Conservation (phyloP, 768 basidiomycete genomes). For the Tephrocybe sp. region DNA sequence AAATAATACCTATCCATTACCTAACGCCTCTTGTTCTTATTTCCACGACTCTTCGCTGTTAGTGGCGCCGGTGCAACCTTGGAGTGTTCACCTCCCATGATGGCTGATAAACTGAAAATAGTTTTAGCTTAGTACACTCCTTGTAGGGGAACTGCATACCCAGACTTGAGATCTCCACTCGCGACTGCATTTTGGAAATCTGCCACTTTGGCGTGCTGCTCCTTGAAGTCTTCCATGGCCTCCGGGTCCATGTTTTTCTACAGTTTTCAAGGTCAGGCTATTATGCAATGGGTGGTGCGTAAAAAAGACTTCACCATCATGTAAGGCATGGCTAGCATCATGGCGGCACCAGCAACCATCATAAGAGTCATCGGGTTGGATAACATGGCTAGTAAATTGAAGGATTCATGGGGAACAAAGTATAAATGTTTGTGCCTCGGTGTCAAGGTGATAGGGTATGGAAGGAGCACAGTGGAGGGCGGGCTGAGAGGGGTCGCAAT, state of each 20-base stretch:
- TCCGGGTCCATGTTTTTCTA: constrained; percentile 81
- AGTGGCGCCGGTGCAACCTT: background rate
- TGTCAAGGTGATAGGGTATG: constrained; percentile 59
- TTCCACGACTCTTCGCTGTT: constrained; percentile 24
- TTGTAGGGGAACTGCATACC: constrained; percentile 34
- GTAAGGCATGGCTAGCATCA: constrained; percentile 76
- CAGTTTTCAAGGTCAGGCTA: constrained; percentile 10
- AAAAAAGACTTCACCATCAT: constrained; percentile 57
- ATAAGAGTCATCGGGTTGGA: constrained; percentile 85
- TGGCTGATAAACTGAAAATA: constrained; percentile 40
- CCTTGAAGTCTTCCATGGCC: constrained; percentile 61
- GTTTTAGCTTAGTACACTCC: background rate
- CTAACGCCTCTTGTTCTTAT: constrained; percentile 37
- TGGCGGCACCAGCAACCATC: constrained; percentile 63
- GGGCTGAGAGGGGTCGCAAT: constrained; percentile 70
- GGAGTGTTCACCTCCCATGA: constrained; percentile 28
- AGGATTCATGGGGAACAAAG: constrained; percentile 69
- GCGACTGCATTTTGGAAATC: constrained; percentile 56
- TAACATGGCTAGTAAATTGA: constrained; percentile 75
- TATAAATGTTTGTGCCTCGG: constrained; percentile 60
- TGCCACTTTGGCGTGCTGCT: constrained; percentile 57
- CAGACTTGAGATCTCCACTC: constrained; percentile 57
- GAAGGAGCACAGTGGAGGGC: constrained; percentile 49
- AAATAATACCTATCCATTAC: constrained; percentile 1
- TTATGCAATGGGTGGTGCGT: background rate